Evolutionary conservation across 352 stramenopile genomes (phyloP).

Genomic region (Phytophthora uliginosa): DNA sequence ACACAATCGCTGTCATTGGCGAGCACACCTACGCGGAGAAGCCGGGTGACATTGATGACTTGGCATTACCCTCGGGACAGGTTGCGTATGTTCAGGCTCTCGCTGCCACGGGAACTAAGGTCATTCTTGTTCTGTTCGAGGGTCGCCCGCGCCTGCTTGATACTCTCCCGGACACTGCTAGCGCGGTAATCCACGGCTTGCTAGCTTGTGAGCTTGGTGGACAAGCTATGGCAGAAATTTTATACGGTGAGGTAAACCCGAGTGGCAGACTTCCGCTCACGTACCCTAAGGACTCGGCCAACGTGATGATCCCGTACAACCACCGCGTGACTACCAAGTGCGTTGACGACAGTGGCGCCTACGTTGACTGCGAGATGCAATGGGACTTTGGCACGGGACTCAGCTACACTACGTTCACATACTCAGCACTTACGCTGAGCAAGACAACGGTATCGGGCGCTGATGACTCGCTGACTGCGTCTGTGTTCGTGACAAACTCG

Average conservation of each 20-base stretch:
- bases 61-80: conserved; percentile 71
- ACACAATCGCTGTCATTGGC: conserved; percentile 85
- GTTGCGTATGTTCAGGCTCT: conserved; percentile 81
- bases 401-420: conserved; percentile 79
- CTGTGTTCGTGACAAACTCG: conserved; percentile 79
- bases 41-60: conserved; percentile 85
- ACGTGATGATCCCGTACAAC: conserved; percentile 82
- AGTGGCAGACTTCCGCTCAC: conserved; percentile 86
- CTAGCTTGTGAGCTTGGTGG: conserved; percentile 83
- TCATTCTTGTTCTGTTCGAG: conserved; percentile 87
- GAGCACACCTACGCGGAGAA: conserved; percentile 89
- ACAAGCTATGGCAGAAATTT: conserved; percentile 84
- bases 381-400: conserved; percentile 76
- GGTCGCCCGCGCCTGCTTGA: conserved; percentile 81
- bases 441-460: conserved; percentile 41
- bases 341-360: conserved; percentile 21
- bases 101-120: conserved; percentile 68
- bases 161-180: conserved; percentile 48
- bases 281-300: conserved; percentile 78
- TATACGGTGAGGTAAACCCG: conserved; percentile 86
- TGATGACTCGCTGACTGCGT: conserved; percentile 46
- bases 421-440: conserved; percentile 55
- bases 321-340: conserved; percentile 73
- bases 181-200: conserved; percentile 81
- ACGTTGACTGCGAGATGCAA: conserved; percentile 64